Conservation (phyloP, 257 asterid genomes). For the Jaltomata sinuosa region DNA sequence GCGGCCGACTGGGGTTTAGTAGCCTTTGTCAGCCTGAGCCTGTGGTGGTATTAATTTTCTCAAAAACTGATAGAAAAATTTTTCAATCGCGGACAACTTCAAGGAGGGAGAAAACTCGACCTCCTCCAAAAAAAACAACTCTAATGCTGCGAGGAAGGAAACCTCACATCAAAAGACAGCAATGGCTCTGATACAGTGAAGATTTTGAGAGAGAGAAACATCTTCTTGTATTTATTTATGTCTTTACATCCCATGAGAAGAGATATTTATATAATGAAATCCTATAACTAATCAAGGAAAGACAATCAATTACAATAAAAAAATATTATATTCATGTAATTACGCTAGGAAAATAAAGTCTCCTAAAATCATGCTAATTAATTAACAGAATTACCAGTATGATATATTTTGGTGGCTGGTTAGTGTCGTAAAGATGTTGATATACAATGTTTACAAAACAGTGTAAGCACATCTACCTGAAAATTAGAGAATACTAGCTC, state of each 20-base stretch:
- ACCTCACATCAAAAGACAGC: neutral
- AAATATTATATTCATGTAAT: neutral
- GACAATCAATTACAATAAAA: neutral
- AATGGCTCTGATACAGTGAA: neutral
- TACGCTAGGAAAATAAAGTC: neutral
- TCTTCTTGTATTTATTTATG: neutral
- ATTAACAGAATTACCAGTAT: neutral
- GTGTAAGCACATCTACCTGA: conserved; percentile 44
- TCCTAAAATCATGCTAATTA: neutral
- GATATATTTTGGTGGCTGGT: neutral
- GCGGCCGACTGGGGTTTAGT: neutral
- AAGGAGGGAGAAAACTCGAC: neutral
- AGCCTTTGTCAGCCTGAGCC: neutral
- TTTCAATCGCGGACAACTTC: neutral
- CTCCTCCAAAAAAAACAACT: neutral
- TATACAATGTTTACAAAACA: neutral
- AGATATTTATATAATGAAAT: neutral
- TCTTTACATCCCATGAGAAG: neutral
- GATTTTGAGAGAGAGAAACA: neutral
- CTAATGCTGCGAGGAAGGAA: neutral
- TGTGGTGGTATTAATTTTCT: neutral
- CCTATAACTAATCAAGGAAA: neutral
- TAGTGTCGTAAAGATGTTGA: neutral
- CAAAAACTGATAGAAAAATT: neutral
- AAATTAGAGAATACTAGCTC: conserved; percentile 36